Conservation (phyloP, 1,139 yeast genomes). For the Citeromyces hawaiiensis region DNA sequence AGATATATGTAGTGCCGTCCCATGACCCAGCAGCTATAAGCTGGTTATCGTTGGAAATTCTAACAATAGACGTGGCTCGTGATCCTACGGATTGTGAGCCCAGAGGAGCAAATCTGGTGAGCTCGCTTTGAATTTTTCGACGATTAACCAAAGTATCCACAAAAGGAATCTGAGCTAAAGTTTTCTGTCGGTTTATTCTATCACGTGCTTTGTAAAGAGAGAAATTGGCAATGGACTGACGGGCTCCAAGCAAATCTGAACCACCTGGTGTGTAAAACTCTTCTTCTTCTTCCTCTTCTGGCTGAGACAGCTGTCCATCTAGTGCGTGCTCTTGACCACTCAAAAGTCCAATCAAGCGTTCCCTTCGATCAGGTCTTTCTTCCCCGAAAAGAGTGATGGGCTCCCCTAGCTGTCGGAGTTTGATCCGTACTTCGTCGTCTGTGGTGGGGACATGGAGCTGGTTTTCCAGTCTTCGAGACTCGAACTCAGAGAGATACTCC, state of each 20-base stretch:
- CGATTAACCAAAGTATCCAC: constrained; percentile 15
- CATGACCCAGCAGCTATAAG: constrained; percentile 65
- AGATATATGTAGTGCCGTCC: constrained; percentile 58
- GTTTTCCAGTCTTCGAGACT: background rate
- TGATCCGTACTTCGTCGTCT: constrained; percentile 43
- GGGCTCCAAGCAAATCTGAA: constrained; percentile 34
- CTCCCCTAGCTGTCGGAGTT: constrained; percentile 36
- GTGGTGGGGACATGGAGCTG: constrained; percentile 36
- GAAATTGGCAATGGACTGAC: constrained; percentile 34
- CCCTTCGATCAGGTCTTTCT: constrained; percentile 45
- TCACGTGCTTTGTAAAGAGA: constrained; percentile 33
- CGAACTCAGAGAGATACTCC: background rate
- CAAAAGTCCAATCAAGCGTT: constrained; percentile 33
- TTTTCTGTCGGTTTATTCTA: constrained; percentile 23
- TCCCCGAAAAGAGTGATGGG: constrained; percentile 54
- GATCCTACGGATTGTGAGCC: constrained; percentile 65
- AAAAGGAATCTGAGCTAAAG: constrained; percentile 5
- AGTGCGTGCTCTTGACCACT: constrained; percentile 9
- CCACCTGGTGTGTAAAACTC: constrained; percentile 81
- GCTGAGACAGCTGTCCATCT: constrained; percentile 18
- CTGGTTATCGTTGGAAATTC: constrained; percentile 22
- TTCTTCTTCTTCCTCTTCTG: constrained; percentile 41
- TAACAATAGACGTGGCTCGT: constrained; percentile 54
- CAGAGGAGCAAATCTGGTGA: constrained; percentile 28
- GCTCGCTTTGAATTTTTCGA: constrained; percentile 24